Evolutionary conservation across 768 basidiomycete genomes (phyloP).

Genomic region (Cyclocybe aegerita): DNA sequence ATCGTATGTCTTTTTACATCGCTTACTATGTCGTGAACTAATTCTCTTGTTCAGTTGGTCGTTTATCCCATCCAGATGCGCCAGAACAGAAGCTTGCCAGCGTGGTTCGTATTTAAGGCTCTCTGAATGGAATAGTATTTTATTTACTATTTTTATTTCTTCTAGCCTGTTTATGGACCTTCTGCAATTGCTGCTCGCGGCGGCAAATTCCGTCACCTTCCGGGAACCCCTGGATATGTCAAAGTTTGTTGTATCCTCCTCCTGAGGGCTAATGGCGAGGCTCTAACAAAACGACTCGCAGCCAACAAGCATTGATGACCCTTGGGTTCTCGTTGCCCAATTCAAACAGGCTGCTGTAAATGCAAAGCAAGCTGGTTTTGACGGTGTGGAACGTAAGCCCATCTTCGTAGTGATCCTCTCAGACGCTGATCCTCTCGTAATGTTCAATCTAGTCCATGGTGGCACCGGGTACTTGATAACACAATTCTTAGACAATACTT

Average conservation of each 20-base stretch:
- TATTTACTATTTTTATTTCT: neutral
- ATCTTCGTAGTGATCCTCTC: neutral
- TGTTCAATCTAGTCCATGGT: conserved; percentile 32
- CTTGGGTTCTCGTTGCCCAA: conserved; percentile 32
- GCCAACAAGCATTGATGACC: conserved; percentile 44
- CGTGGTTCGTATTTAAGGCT: conserved; percentile 17
- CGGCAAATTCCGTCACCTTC: conserved; percentile 38
- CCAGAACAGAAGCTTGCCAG: conserved; percentile 37
- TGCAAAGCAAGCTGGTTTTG: conserved; percentile 54
- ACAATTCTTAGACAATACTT: conserved; percentile 49
- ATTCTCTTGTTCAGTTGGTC: conserved; percentile 26
- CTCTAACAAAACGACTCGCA: conserved; percentile 7
- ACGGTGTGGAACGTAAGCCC: conserved; percentile 48
- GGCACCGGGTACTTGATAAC: conserved; percentile 44
- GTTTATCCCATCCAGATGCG: conserved; percentile 34
- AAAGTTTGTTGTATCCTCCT: conserved; percentile 14
- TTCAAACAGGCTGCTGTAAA: conserved; percentile 46
- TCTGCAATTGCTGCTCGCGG: conserved; percentile 43
- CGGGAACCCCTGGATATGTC: conserved; percentile 37
- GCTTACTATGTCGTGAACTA: neutral
- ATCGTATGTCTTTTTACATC: conserved; percentile 24
- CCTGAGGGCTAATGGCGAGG: no score
- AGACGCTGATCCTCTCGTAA: neutral
- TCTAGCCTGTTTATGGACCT: conserved; percentile 42
- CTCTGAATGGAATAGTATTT: neutral